A percentile compares a stretch with the other conserved stretches of the same genome.
phyloP scores from a whole-genome alignment of 768 basidiomycete species.

The Russula ochroleuca region DNA sequence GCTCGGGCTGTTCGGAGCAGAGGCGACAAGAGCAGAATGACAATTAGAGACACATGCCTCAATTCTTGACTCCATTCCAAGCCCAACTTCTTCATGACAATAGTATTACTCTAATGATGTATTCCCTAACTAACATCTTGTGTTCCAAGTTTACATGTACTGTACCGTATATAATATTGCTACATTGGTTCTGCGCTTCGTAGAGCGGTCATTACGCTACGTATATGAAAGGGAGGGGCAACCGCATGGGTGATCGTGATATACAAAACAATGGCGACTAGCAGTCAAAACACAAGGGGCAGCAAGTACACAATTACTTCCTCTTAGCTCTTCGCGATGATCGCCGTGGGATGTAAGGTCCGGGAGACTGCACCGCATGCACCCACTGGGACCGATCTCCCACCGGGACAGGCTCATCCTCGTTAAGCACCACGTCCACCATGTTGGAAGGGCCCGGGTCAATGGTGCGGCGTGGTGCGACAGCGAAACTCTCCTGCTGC shows the following conservation, averaged over 20 bases:
- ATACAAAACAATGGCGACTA: not conserved
- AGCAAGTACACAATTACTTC: not conserved
- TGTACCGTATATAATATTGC: not conserved
- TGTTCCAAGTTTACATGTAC: not conserved
- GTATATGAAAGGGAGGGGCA: not conserved
- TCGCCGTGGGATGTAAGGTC: not conserved
- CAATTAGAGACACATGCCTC: not conserved
- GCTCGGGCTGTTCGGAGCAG: no score
- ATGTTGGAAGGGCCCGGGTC: conserved; percentile 35
- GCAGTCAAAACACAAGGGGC: not conserved
- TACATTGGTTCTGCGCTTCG: not conserved
- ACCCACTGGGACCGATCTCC: conserved; percentile 43
- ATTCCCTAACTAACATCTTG: not conserved
- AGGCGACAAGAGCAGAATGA: not conserved
- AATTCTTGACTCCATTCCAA: no score
- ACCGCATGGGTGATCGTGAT: no score
- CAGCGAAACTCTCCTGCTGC: not conserved
- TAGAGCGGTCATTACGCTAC: not conserved
- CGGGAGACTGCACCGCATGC: conserved; percentile 23
- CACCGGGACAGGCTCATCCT: conserved; percentile 54
- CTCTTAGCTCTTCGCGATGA: not conserved
- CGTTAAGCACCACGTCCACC: conserved; percentile 38
- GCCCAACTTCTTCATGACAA: no score
- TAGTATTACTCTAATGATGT: not conserved
- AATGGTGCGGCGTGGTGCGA: not conserved